Conservation (phyloP, 2,329 filamentous ascomycete genomes). For the Hymenoscyphus scutula region DNA sequence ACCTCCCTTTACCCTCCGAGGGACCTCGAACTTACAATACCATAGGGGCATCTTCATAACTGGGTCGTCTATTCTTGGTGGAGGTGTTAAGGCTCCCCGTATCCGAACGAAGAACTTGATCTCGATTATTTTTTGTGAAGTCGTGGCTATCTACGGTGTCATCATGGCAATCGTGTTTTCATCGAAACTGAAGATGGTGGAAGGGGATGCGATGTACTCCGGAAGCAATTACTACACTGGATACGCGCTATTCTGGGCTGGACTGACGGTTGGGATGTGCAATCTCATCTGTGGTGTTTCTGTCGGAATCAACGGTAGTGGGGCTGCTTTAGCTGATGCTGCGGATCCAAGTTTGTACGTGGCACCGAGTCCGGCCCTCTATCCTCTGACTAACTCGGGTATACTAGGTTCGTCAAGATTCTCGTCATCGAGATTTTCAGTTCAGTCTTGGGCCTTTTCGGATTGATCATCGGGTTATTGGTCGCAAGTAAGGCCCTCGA, state of each 20-base stretch:
- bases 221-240: conserved; percentile 88
- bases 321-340: conserved; percentile 92
- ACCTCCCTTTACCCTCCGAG: not conserved
- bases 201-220: conserved; percentile 64
- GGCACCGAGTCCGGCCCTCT: not conserved
- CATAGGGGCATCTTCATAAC: conserved; percentile 97
- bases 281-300: conserved; percentile 95
- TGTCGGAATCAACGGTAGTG: conserved; percentile 96
- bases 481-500: conserved; percentile 80
- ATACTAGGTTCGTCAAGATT: conserved; percentile 87
- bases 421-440: conserved; percentile 99
- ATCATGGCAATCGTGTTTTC: conserved; percentile 99
- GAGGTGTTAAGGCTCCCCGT: conserved; percentile 91
- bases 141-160: conserved; percentile 99
- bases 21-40: conserved; percentile 15
- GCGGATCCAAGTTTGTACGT: conserved; percentile 85
- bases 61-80: conserved; percentile 93
- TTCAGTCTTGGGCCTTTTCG: conserved; percentile 93
- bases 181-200: conserved; percentile 71
- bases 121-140: conserved; percentile 99
- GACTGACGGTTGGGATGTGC: conserved; percentile 90
- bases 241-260: conserved; percentile 94
- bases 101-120: conserved; percentile 99
- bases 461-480: conserved; percentile 89
- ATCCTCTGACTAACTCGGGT: conserved; percentile 19